phyloP scores from a whole-genome alignment of 176 grass and related monocot genomes.

The Carex parvula region DNA sequence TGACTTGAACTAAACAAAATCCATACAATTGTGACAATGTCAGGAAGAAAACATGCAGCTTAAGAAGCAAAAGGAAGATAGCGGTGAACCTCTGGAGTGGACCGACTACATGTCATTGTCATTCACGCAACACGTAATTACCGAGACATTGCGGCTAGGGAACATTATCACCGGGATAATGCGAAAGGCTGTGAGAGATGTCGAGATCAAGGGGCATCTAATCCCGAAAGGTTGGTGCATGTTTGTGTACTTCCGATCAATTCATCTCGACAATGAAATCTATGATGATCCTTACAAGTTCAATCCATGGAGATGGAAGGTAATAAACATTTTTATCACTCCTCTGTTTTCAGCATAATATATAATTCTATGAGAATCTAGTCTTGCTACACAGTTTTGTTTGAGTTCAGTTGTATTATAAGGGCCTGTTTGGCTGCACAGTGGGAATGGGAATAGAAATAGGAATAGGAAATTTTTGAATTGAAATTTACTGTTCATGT shows the following conservation, averaged over 20 bases:
- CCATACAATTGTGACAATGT: not conserved
- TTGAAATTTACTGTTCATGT: too few species aligned
- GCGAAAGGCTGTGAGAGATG: conserved; percentile 75
- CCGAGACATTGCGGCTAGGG: conserved; percentile 68
- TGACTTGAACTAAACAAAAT: not conserved
- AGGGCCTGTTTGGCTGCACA: too few species aligned
- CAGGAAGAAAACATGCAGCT: conserved; percentile 92
- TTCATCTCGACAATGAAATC: conserved; percentile 63
- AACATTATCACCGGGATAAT: conserved; percentile 97
- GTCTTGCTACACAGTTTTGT: not conserved
- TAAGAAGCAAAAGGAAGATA: conserved; percentile 42
- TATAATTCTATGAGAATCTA: not conserved
- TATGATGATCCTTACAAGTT: conserved; percentile 78
- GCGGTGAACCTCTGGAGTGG: conserved; percentile 65
- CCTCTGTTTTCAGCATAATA: conserved; percentile 6
- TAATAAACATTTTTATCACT: conserved; percentile 23
- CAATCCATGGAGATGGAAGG: conserved; percentile 99
- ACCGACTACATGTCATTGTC: conserved; percentile 83
- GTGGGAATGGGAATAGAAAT: too few species aligned
- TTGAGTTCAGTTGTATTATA: not conserved
- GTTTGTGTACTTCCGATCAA: conserved; percentile 83
- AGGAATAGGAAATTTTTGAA: too few species aligned
- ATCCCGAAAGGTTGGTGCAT: conserved; percentile 96
- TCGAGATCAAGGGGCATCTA: conserved; percentile 84
- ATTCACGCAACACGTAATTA: conserved; percentile 94